Evolutionary conservation across 106 monocot species (phyloP).

Genomic region (Dendrobium chrysotoxum): DNA sequence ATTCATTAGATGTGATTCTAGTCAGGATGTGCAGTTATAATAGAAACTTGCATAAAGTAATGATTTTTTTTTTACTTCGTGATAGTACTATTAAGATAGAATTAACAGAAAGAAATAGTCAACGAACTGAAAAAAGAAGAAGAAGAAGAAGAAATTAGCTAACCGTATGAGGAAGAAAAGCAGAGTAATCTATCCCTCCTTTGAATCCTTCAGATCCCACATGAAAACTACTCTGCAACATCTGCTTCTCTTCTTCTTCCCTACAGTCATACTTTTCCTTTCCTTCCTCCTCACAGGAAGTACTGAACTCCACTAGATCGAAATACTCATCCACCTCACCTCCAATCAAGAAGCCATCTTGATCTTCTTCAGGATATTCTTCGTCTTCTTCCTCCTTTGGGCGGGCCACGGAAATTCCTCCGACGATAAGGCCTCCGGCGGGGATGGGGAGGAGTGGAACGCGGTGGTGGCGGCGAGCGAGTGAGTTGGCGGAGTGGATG

Average conservation of each 20-base stretch:
- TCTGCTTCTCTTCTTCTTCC: background rate
- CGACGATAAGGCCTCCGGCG: background rate
- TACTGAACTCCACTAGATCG: conserved; percentile 12
- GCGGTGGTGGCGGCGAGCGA: conserved; percentile 36
- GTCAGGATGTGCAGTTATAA: too few relatives aligned
- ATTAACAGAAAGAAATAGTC: too few relatives aligned
- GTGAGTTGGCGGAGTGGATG: conserved; percentile 33
- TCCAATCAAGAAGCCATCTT: conserved; percentile 8
- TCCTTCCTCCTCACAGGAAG: background rate
- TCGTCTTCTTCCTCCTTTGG: background rate
- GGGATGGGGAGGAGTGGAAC: conserved; percentile 20
- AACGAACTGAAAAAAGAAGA: background rate
- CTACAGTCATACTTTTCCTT: background rate
- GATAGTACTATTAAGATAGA: too few relatives aligned
- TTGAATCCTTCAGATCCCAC: background rate
- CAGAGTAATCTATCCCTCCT: background rate
- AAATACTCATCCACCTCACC: conserved; percentile 19
- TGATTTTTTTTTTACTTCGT: too few relatives aligned
- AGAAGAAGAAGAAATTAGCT: background rate
- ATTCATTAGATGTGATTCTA: too few relatives aligned
- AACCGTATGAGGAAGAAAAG: background rate
- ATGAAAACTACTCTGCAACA: background rate
- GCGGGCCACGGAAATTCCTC: background rate
- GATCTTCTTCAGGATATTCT: background rate
- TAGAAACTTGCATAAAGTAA: too few relatives aligned